Evolutionary conservation across 768 basidiomycete genomes (phyloP), one percentile per base, ranked within the genome.

Genomic region (Leccinum boreale): DNA sequence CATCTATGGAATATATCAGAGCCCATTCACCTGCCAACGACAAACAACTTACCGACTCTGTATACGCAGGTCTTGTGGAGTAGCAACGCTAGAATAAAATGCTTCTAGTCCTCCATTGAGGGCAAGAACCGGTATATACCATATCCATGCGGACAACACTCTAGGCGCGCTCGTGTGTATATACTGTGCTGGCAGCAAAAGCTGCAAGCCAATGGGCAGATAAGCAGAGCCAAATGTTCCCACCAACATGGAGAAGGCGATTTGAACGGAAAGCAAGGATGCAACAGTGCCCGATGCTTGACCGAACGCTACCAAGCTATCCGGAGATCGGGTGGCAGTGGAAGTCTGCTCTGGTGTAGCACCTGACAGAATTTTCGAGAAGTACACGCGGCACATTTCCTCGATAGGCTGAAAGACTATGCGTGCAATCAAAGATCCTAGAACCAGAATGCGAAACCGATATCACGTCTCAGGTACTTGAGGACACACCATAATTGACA

Each of bases 321-420:
- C 21, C 6, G 55, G 19, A 15, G 48, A 56, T 31, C 21, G 19
- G 17, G 45, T 48, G 7, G 51, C 52, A 7, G 52, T 21, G 5
- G 51, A 42, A 19, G 24, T 48, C 26, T 61, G 48, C 49, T 60
- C 58, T 50, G 51, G 55, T 19, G n/a, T 45, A 33, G 61, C 60
- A 9, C 64, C 68, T 56, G 70, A 83, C 59, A 76, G 78, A 58
- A 77, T 80, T 53, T 78, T 87, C 2, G 96, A 94, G 73, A 97
- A 98, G 73, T 87, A 93, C 3, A 98, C 79, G 1, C 95, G 86
- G 2, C 89, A 82, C 1, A 91, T 89, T 73, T 99, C 97, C 73
- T 99, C 97, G 24, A 98, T 83, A 0, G 97, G 97, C 64, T 98
- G 96, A 68, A 98, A 96, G 24, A 95, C 67, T 57, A 98, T 89